phyloP scores from a whole-genome alignment of 192 early-diverging fungal genomes.

The Gryganskiella cystojenkinii region DNA sequence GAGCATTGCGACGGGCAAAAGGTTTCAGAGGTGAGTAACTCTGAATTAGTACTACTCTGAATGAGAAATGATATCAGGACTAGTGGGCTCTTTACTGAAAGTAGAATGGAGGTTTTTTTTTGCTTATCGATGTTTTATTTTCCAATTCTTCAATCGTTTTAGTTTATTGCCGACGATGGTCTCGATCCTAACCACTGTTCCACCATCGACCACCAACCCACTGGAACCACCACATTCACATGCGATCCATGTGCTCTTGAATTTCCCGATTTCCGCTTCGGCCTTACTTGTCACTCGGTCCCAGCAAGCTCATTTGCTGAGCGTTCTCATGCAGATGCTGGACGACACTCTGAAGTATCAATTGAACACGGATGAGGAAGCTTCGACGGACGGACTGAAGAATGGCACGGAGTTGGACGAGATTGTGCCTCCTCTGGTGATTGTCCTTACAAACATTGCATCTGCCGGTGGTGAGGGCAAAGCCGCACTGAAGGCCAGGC shows the following conservation, averaged over 20 bases:
- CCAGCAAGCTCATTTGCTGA: constrained; percentile 21
- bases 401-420: constrained; percentile 67
- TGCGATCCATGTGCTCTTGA: constrained; percentile 80
- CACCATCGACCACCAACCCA: constrained; percentile 56
- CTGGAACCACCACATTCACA: constrained; percentile 80
- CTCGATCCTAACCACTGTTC: constrained; percentile 50
- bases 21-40: constrained; percentile 50
- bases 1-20: not conserved
- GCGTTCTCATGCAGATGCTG: constrained; percentile 38
- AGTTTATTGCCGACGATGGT: constrained; percentile 58
- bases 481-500: constrained; percentile 40
- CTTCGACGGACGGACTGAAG: constrained; percentile 38
- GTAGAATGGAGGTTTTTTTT: not conserved
- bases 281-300: constrained; percentile 42
- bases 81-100: too few relatives aligned
- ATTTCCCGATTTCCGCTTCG: constrained; percentile 56
- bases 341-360: constrained; percentile 48
- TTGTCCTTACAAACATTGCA: constrained; percentile 72
- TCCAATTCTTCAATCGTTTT: not conserved
- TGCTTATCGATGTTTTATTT: not conserved
- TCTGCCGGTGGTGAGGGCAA: constrained; percentile 57
- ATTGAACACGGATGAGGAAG: constrained; percentile 60
- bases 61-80: too few relatives aligned
- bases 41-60: not conserved
- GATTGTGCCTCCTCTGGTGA: constrained; percentile 71